Evolutionary conservation across 1,284 basidiomycete species (phyloP), one percentile per base, ranked within the genome.

Genomic region (Mycosarcoma maydis): DNA sequence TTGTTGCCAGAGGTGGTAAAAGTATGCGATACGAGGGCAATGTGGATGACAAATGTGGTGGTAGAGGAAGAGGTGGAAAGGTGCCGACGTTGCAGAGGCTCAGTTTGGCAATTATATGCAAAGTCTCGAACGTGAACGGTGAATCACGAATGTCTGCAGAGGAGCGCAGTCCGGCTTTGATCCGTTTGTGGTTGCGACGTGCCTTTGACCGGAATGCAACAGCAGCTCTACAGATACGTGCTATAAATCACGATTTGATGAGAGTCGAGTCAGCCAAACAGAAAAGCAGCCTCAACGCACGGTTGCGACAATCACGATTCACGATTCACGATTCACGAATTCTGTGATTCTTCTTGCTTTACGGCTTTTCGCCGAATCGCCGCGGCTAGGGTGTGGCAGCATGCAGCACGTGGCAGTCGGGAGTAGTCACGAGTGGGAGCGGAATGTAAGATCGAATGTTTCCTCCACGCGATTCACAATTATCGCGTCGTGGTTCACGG

Each of bases 291-390:
- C 7, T 11, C 16, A n/a, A n/a, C 32, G 32, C 32, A 34, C 32
- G 32, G 32, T 34, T 34, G 32, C 32, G n/a, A n/a, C n/a, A n/a
- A n/a, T n/a, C n/a, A n/a, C n/a, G n/a, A n/a, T n/a, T n/a, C n/a
- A n/a, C n/a, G n/a, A n/a, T n/a, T n/a, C n/a, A n/a, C n/a, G 32
- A 34, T 30, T 47, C 52, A 61, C 58, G 51, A 38, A 46, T 17
- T 23, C 30, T 13, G 14, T 16, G 33, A 20, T 44, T 26, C 38
- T 26, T 23, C 24, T 3, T 29, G 22, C 27, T n/a, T 43, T 20
- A 20, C 51, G 62, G 62, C 32, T 11, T 59, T 58, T 66, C 62
- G 62, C 55, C 62, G 55, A 59, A 54, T 51, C 26, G 20, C 62
- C 62, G 55, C n/a, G 17, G 0, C 16, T 36, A 19, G n/a, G n/a